Conservation (phyloP, 176 grass and related monocot genomes). For the Lolium multiflorum region DNA sequence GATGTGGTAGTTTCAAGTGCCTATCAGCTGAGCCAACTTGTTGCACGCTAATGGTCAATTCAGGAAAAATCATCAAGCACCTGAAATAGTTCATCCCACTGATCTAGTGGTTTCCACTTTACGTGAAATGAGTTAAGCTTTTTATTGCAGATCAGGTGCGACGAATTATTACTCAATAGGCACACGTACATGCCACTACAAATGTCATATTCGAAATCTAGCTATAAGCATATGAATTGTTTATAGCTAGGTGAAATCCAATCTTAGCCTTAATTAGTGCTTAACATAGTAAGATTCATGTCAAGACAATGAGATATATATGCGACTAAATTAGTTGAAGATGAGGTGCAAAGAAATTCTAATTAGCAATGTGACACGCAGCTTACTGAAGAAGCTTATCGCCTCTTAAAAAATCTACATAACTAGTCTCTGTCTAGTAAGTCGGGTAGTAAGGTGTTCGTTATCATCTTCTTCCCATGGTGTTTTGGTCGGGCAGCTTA, state of each 20-base stretch:
- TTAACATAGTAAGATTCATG: neutral
- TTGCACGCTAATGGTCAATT: neutral
- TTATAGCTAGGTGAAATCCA: neutral
- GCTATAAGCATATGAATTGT: neutral
- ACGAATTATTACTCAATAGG: neutral
- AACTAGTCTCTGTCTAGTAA: neutral
- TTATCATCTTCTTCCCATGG: neutral
- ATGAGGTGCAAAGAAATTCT: neutral
- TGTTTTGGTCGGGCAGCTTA: neutral
- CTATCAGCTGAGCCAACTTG: neutral
- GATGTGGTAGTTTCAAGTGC: neutral
- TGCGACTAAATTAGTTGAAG: neutral
- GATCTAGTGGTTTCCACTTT: conserved; percentile 18
- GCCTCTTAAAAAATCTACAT: neutral
- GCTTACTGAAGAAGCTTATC: neutral
- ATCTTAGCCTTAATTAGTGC: neutral
- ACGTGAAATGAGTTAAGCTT: neutral
- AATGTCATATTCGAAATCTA: neutral
- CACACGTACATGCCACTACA: neutral
- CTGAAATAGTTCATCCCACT: conserved; percentile 37
- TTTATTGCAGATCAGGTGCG: conserved; percentile 13
- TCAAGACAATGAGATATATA: too few relatives aligned
- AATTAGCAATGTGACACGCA: neutral
- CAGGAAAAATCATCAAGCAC: conserved; percentile 10
- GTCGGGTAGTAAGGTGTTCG: neutral